A percentile compares a stretch with the other conserved stretches of the same genome.
phyloP scores from a whole-genome alignment of 148 eudicot species.

The Nepenthes gracilis region DNA sequence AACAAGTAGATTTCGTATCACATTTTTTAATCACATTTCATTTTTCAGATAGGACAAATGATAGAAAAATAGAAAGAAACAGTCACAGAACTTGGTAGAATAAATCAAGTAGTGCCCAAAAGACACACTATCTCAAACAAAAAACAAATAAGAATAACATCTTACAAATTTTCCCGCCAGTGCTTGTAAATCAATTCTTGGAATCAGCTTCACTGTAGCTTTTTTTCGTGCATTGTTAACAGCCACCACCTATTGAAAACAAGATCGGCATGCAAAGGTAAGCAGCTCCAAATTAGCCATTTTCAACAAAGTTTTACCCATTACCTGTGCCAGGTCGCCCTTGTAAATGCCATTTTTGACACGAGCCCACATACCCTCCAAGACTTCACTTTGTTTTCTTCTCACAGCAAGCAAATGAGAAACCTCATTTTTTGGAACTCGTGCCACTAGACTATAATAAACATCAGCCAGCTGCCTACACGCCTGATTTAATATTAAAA shows the following conservation, averaged over 20 bases:
- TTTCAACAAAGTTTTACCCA: constrained; percentile 1
- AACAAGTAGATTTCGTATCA: no score
- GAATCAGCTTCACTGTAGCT: constrained; percentile 88
- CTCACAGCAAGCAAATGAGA: constrained; percentile 51
- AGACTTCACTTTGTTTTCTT: constrained; percentile 48
- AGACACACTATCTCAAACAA: background rate
- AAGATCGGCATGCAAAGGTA: constrained; percentile 2
- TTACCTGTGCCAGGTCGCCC: constrained; percentile 89
- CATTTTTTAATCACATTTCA: no score
- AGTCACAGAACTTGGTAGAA: background rate
- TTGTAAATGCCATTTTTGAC: constrained; percentile 81
- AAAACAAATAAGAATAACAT: background rate
- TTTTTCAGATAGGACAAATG: no score
- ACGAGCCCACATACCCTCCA: constrained; percentile 81
- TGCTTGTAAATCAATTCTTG: constrained; percentile 82
- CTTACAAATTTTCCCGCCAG: constrained; percentile 78
- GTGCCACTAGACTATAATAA: constrained; percentile 47
- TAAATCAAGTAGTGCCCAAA: background rate
- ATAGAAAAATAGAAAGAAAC: no score
- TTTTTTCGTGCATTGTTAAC: constrained; percentile 54
- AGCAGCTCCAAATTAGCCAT: background rate
- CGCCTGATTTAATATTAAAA: constrained; percentile 37
- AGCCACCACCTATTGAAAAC: constrained; percentile 47
- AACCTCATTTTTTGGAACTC: constrained; percentile 58
- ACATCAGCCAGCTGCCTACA: constrained; percentile 70